Evolutionary conservation across 2,329 filamentous ascomycete genomes (phyloP), one percentile per base, ranked within the genome.

Genomic region (Arthrinium puccinioides): DNA sequence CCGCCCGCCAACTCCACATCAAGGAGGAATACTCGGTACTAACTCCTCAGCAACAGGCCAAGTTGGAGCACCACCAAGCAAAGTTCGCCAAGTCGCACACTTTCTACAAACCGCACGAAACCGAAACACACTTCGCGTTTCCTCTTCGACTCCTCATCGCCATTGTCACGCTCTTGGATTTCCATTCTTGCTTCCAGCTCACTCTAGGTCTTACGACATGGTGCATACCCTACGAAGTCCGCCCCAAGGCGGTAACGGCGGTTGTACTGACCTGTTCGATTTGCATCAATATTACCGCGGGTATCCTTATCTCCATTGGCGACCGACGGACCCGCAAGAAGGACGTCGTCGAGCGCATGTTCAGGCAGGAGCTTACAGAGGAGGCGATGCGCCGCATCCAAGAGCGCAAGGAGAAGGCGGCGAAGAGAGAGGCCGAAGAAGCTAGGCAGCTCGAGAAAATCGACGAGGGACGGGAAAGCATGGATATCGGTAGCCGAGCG

Each of bases 81-180:
- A 90, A 89, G 52, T 84, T 92, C 52, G 73, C 82, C 53, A 87
- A 83, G 48, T 87, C 82, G 0, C 87, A 94, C 56, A 88, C 84
- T 6, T 94, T 90, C 59, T 94, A 94, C 68, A 89, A 89, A 51
- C 86, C 87, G 0, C 83, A 94, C 57, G 87, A 94, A 60, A 94
- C 87, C 0, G 69, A 77, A 23, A 94, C 87, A 0, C 87, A 94
- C 55, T 72, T 79, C 53, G 82, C 87, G 1, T 94, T 94, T 44
- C 85, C 87, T 0, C 66, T 89, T 1, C 71, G 74, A 21, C 68
- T 87, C 6, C 76, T 94, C 21, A 71, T 92, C 25, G 79, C 84
- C 40, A 80, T 90, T 41, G 82, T 90, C n/a, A 68, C 86, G 6
- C 66, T 94, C 3, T 70, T 92, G 4, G 87, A 94, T 56, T 81